Conservation (phyloP, 2,329 filamentous ascomycete species). For the Fonsecaea multimorphosa region DNA sequence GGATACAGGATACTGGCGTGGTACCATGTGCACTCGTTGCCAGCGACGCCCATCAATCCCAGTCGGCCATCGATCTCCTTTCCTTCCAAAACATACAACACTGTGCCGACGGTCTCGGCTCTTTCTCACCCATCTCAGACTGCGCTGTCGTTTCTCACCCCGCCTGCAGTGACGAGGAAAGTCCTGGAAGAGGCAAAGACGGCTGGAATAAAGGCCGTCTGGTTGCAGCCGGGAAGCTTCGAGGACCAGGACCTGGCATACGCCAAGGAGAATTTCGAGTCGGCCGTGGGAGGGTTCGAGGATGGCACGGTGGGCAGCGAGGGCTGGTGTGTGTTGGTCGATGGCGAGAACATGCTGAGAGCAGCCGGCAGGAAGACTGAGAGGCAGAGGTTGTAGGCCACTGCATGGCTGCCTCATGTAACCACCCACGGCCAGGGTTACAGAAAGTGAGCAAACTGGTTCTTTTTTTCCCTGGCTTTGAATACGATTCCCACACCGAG, state of each 20-base stretch:
- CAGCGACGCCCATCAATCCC: slow-evolving; percentile 85
- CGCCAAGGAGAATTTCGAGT: slow-evolving; percentile 72
- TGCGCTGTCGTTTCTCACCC: slow-evolving; percentile 84
- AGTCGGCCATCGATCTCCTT: slow-evolving; percentile 69
- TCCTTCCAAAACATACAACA: slow-evolving; percentile 63
- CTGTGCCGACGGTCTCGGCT: slow-evolving; percentile 68
- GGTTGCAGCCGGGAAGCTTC: slow-evolving; percentile 90
- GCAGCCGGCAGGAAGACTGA: slow-evolving; percentile 63
- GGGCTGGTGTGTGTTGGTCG: slow-evolving; percentile 87
- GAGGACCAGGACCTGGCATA: slow-evolving; percentile 75
- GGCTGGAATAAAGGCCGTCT: slow-evolving; percentile 75
- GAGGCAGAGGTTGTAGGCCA: slow-evolving; percentile 50
- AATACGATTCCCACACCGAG: too few relatives aligned
- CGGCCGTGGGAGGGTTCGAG: slow-evolving; percentile 70
- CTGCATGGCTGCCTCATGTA: too few relatives aligned
- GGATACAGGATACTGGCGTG: slow-evolving; percentile 81
- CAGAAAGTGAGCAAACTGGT: too few relatives aligned
- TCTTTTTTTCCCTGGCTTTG: too few relatives aligned
- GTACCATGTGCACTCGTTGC: slow-evolving; percentile 79
- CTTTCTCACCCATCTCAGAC: slow-evolving; percentile 73
- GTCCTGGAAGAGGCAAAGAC: slow-evolving; percentile 78
- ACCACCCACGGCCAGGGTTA: too few relatives aligned
- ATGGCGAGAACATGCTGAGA: slow-evolving; percentile 68
- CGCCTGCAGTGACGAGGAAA: slow-evolving; percentile 75
- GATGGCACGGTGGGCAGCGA: slow-evolving; percentile 63